A percentile compares a stretch with the other conserved stretches of the same genome.
These are phyloP conservation scores for Calocybe indica DNA, from an alignment of 768 basidiomycete species.

Conservation along the genomic window DNA sequence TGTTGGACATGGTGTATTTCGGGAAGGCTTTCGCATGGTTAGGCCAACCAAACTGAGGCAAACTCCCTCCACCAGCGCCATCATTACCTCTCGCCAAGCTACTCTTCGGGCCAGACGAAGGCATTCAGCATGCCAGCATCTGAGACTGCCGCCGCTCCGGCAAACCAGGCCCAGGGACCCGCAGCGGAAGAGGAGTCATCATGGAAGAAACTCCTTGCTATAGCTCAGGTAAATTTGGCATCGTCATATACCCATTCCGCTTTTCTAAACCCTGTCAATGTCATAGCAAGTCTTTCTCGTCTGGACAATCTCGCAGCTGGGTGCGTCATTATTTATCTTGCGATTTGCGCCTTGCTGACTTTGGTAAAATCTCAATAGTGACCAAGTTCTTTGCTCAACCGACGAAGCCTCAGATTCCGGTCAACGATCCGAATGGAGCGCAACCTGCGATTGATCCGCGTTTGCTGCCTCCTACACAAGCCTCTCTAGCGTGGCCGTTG, in stretches of 20 bases:
- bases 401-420: neutral
- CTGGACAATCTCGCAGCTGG: conserved; percentile 61
- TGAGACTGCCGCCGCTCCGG: conserved; percentile 9
- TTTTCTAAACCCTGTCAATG: neutral
- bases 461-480: conserved; percentile 49
- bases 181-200: conserved; percentile 12
- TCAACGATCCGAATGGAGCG: conserved; percentile 12
- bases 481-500: conserved; percentile 52
- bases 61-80: neutral
- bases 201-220: conserved; percentile 11
- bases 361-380: conserved; percentile 10
- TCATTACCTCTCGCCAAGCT: too few species aligned
- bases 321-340: conserved; percentile 27
- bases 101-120: too few species aligned
- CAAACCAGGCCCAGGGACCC: conserved; percentile 5
- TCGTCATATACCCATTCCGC: neutral
- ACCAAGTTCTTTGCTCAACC: conserved; percentile 18
- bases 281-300: conserved; percentile 63
- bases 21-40: too few species aligned
- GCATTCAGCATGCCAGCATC: conserved; percentile 12
- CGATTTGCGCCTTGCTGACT: neutral
- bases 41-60: neutral
- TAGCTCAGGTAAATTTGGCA: conserved; percentile 18
- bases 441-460: conserved; percentile 33
- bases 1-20: too few species aligned